These are phyloP conservation scores for Vaccinium macrocarpon DNA, from an alignment of 148 eudicot species.

Conservation along the genomic window DNA sequence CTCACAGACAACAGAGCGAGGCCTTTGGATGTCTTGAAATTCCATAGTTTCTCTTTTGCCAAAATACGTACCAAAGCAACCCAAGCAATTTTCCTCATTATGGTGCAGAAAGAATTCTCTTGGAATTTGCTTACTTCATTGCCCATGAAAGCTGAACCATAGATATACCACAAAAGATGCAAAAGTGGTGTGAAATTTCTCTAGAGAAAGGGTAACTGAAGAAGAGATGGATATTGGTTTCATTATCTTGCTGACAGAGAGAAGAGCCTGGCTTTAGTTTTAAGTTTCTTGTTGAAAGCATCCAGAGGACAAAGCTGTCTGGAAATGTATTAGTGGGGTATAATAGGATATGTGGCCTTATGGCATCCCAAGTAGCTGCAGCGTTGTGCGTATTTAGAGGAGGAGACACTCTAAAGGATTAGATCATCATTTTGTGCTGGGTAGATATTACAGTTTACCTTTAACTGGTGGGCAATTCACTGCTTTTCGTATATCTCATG, in stretches of 20 bases:
- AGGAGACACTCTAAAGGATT: not conserved
- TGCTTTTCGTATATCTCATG: not conserved
- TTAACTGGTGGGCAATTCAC: not conserved
- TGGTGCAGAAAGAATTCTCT: not conserved
- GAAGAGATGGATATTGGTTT: not conserved
- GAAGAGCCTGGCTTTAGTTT: not conserved
- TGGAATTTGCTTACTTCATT: not conserved
- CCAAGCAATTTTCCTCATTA: not conserved
- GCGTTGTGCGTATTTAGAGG: not conserved
- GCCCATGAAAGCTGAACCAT: not conserved
- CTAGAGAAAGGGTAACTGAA: not conserved
- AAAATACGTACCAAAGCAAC: not conserved
- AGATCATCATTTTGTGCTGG: not conserved
- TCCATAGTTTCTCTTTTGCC: too few species aligned
- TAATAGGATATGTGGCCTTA: not conserved
- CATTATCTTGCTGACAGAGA: not conserved
- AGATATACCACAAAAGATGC: not conserved
- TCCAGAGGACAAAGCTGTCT: not conserved
- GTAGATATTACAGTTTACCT: not conserved
- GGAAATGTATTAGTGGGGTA: not conserved
- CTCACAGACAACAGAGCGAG: too few species aligned
- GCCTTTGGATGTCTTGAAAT: too few species aligned
- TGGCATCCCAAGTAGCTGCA: not conserved
- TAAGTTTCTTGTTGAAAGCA: not conserved
- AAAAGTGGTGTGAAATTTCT: not conserved